Percentiles rank a stretch among this genome's conserved stretches.
phyloP scores from a whole-genome alignment of 805 yeast genomes.

The Candida coquimbonensis region DNA sequence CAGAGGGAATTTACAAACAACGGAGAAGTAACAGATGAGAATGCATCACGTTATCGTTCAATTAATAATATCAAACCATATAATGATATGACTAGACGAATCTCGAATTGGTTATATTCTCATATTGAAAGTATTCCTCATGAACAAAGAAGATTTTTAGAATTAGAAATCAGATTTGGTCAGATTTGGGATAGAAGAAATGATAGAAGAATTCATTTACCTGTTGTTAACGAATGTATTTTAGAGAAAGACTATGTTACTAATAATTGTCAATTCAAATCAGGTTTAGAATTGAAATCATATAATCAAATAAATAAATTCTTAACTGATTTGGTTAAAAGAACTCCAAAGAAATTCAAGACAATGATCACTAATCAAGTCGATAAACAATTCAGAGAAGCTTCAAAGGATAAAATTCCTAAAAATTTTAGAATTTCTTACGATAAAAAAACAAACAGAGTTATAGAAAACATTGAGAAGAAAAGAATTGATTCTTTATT shows the following conservation, averaged over 20 bases:
- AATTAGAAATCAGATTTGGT: conserved; percentile 72
- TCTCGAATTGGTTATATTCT: conserved; percentile 87
- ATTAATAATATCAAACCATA: conserved; percentile 72
- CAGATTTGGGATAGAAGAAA: conserved; percentile 55
- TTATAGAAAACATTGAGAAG: conserved; percentile 64
- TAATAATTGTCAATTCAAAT: conserved; percentile 46
- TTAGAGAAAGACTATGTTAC: conserved; percentile 42
- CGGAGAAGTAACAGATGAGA: neutral
- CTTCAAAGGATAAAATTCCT: conserved; percentile 59
- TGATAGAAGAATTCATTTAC: conserved; percentile 56
- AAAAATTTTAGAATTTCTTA: conserved; percentile 57
- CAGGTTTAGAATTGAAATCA: conserved; percentile 59
- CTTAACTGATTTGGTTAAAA: conserved; percentile 46
- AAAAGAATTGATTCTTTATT: conserved; percentile 65
- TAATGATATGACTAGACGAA: conserved; percentile 72
- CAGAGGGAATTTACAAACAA: neutral
- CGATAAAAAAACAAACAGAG: conserved; percentile 61
- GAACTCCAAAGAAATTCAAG: conserved; percentile 48
- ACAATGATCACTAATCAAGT: conserved; percentile 54
- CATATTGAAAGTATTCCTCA: conserved; percentile 61
- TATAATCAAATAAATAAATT: conserved; percentile 50
- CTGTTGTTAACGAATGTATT: conserved; percentile 63
- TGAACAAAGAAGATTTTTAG: conserved; percentile 46
- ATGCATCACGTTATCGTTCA: conserved; percentile 21
- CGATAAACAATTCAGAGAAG: conserved; percentile 57